Conservation (phyloP, 306 rosid genomes). For the Cercis canadensis region DNA sequence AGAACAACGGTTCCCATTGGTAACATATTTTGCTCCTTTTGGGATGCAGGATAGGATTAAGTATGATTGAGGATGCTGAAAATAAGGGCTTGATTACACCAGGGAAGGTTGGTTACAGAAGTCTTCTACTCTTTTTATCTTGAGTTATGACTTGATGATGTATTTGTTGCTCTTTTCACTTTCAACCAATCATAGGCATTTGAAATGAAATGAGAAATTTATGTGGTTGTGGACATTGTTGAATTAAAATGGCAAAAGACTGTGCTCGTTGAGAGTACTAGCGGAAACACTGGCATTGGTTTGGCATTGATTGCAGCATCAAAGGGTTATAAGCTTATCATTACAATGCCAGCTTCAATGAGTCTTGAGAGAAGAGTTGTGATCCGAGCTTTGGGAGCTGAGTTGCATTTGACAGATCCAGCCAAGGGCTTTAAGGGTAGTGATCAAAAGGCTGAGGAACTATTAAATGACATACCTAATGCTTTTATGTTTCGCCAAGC, state of each 20-base stretch:
- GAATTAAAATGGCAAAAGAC: conserved; percentile 44
- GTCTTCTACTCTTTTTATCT: neutral
- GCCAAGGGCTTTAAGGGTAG: conserved; percentile 53
- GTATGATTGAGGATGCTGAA: conserved; percentile 83
- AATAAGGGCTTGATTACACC: conserved; percentile 73
- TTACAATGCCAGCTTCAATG: conserved; percentile 60
- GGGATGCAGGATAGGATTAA: conserved; percentile 57
- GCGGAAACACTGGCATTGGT: conserved; percentile 85
- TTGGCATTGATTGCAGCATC: conserved; percentile 71
- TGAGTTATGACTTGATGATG: neutral
- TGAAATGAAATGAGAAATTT: conserved; percentile 26
- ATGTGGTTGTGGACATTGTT: conserved; percentile 28
- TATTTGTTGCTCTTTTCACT: neutral
- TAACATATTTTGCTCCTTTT: neutral
- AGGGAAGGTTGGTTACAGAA: conserved; percentile 61
- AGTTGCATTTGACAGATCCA: conserved; percentile 62
- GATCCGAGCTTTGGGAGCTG: conserved; percentile 72
- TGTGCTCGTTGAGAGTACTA: conserved; percentile 64
- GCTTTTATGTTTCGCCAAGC: conserved; percentile 54
- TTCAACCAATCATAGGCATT: neutral
- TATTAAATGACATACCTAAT: conserved; percentile 53
- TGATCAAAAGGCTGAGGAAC: conserved; percentile 55
- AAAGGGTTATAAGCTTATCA: conserved; percentile 64
- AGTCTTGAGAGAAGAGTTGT: conserved; percentile 73
- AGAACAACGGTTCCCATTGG: neutral